These are phyloP conservation scores for Iris pallida DNA, from an alignment of 116 monocot species.

Conservation along the genomic window DNA sequence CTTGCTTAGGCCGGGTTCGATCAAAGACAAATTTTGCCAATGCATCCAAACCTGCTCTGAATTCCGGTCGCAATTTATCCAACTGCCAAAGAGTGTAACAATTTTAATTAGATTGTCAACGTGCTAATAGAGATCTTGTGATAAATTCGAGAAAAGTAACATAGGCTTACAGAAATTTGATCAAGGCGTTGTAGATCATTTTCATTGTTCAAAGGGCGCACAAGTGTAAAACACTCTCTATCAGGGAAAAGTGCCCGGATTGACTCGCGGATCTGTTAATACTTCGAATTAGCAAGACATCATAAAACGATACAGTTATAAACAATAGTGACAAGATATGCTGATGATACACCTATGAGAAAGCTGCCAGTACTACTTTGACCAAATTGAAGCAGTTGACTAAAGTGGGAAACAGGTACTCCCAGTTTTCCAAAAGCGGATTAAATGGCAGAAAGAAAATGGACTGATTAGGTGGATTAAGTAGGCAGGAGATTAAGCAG, in stretches of 20 bases:
- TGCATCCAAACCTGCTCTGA: constrained; percentile 78
- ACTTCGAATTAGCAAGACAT: background rate
- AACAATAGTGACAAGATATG: background rate
- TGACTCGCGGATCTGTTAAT: constrained; percentile 77
- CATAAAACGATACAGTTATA: background rate
- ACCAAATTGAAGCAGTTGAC: too few relatives aligned
- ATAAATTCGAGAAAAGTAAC: background rate
- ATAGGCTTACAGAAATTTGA: constrained; percentile 72
- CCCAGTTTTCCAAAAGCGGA: too few relatives aligned
- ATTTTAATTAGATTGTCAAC: too few relatives aligned
- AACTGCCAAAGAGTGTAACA: constrained; percentile 36
- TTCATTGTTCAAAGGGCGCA: constrained; percentile 84
- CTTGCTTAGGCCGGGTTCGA: constrained; percentile 84
- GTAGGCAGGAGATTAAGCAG: too few relatives aligned
- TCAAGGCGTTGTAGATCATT: constrained; percentile 86
- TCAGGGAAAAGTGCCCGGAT: constrained; percentile 96
- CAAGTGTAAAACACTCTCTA: constrained; percentile 94
- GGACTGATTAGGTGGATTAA: too few relatives aligned
- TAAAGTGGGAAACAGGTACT: too few relatives aligned
- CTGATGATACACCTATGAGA: too few relatives aligned
- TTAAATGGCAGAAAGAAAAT: too few relatives aligned
- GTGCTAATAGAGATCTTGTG: too few relatives aligned
- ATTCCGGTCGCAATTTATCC: constrained; percentile 72
- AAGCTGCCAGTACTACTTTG: too few relatives aligned
- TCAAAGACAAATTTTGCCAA: constrained; percentile 82